Base-by-base conservation (phyloP, 2,329 filamentous ascomycete genomes). In the Colletotrichum agaves region DNA sequence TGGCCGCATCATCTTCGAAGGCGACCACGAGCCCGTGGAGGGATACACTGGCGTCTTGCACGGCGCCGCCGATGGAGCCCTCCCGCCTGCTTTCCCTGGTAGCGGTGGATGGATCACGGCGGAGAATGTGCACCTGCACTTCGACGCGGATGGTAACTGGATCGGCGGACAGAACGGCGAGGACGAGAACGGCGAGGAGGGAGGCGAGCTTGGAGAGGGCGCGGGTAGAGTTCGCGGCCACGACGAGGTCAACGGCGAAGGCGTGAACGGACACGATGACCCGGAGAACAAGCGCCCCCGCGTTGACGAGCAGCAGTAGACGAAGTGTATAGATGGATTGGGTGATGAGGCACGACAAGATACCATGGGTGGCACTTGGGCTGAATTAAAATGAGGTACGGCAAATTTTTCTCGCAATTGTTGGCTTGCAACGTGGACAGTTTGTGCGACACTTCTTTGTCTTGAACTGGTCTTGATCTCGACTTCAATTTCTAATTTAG, bases 31-130 rank as follows among this genome's bases (percentile, higher is more conserved):
- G 70, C 82, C 83, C 0, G 77, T 90, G 2, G 87, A 88, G 37
- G 88, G 87, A 0, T 82, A 88, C 72, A 81, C 82, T 0, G 87
- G 87, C 11, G 87, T 89, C 5, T 77, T 87, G 58, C 79, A 78
- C 43, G 85, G 85, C 15, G 77, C 78, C 12, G 72, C 73, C 5
- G 79, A 82, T 62, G 86, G 86, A 0, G 85, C 83, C 2, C 74
- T 91, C 23, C 89, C 89, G n/a, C 88, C 88, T 2, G 87, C 89
- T 0, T 87, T 92, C 77, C 91, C 92, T 0, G 91, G 92, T 1
- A 93, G 91, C 56, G 88, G 87, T 0, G 92, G 92, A 0, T 95
- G 92, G 92, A 94, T 98, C 75, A 98, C 95, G 15, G 92, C 93
- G 8, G 95, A 97, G 63, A 98, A 98, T 74, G 90, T 97, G 76